Base-by-base conservation (phyloP, 148 eudicot species). In the Arctostaphylos glauca region DNA sequence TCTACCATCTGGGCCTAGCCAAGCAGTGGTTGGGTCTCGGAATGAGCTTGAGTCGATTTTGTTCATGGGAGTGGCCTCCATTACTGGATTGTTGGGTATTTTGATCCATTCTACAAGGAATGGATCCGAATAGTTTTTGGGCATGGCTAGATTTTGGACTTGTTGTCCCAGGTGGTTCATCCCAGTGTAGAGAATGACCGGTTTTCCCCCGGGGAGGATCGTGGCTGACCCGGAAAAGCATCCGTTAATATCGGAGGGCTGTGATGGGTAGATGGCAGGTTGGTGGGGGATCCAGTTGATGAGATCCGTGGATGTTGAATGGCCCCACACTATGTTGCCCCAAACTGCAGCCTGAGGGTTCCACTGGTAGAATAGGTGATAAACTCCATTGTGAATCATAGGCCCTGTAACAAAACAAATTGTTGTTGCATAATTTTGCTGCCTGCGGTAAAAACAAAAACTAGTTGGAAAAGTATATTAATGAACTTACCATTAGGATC, bases 321-420 rank as follows among this genome's bases (percentile, higher is more conserved):
- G 97, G 9, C 86, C 98, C 97, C 98, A 95, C 5, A 86, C 88
- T 3, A 89, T 91, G 73, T 89, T 88, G 3, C 93, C 93, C 91
- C 93, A 91, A 0, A 53, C 78, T 44, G 87, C 82, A 7, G 87
- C 97, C 0, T 79, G 44, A 0, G 97, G 97, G 73, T 95, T 92
- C 89, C 90, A 93, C 72, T 95, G 97, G 75, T 95, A 95, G 84
- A 93, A 95, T 13, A 95, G 49, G 76, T 95, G 98, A 60, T 93
- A 93, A 12, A 93, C 50, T 66, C 98, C 97, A 72, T 91, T 93
- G 82, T 91, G 89, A 21, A 85, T 2, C 94, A 95, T 85, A 7
- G 98, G 98, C 4, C 93, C 97, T 95, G 85, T 7, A 66, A 66
- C 56, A 54, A 8, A 31, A 66, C n/a, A 66, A 7, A 23, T 31